These are phyloP conservation scores for Boletus rubescentipes DNA, from an alignment of 768 basidiomycete genomes.

Conservation along the genomic window DNA sequence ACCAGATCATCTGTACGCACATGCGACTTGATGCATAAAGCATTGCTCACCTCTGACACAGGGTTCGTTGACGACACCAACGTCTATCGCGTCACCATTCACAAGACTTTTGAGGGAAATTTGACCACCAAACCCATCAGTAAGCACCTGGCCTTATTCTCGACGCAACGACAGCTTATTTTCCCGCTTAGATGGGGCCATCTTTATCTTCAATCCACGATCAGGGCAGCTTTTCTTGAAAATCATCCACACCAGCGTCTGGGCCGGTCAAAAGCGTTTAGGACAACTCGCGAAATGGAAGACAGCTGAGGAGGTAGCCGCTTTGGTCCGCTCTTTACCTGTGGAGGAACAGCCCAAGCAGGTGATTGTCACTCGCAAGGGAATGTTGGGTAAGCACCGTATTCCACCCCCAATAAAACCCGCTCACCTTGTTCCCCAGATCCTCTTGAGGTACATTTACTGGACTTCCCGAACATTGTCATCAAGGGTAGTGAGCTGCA, in stretches of 20 bases:
- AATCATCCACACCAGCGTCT: conserved; percentile 99
- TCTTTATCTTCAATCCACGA: conserved; percentile 99
- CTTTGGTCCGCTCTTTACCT: conserved; percentile 94
- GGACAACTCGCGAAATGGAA: conserved; percentile 99
- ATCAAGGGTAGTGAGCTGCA: conserved; percentile 99
- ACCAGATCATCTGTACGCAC: conserved; percentile 90
- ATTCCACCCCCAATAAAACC: background rate
- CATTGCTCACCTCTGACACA: conserved; percentile 26
- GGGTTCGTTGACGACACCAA: conserved; percentile 99
- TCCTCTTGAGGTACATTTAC: conserved; percentile 94
- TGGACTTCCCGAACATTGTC: conserved; percentile 99
- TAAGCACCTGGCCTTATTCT: conserved; percentile 33
- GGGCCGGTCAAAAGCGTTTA: conserved; percentile 99
- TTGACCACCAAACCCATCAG: conserved; percentile 99
- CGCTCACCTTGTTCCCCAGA: conserved; percentile 41
- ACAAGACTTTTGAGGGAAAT: conserved; percentile 99
- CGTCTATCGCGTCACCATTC: conserved; percentile 98
- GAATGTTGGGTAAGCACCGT: conserved; percentile 80
- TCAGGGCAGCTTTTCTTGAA: conserved; percentile 98
- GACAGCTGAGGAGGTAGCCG: conserved; percentile 99
- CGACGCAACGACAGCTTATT: background rate
- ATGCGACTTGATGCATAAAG: background rate
- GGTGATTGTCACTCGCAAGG: conserved; percentile 99
- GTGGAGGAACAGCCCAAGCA: conserved; percentile 99
- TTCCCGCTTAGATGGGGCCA: conserved; percentile 69